A percentile compares a stretch with the other conserved stretches of the same genome.
These are phyloP conservation scores for Plasmodium knowlesi DNA, from an alignment of 169 alveolate genomes.

Conservation along the genomic window DNA sequence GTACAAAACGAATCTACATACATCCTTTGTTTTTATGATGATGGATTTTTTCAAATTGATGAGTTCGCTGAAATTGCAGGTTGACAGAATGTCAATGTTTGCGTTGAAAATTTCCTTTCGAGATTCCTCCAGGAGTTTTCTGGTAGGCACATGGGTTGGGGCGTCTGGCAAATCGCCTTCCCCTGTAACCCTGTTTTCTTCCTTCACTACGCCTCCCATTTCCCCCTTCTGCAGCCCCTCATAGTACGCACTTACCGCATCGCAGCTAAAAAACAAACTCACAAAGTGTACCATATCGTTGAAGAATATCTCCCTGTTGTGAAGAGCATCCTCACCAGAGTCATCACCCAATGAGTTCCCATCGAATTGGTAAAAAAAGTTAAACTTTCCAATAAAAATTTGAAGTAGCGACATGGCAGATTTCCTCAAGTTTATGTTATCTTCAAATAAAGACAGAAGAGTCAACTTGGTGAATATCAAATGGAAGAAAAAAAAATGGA, in stretches of 20 bases:
- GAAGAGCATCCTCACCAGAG: not conserved
- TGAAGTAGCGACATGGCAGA: constrained; percentile 64
- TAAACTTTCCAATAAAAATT: constrained; percentile 50
- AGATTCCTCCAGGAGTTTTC: not conserved
- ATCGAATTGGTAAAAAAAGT: constrained; percentile 23
- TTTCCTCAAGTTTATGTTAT: constrained; percentile 54
- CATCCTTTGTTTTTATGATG: constrained; percentile 48
- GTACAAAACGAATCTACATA: constrained; percentile 43
- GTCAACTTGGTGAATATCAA: constrained; percentile 44
- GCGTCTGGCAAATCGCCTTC: not conserved
- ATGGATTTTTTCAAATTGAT: constrained; percentile 58
- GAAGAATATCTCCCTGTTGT: not conserved
- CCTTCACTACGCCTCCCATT: not conserved
- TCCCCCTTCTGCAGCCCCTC: not conserved
- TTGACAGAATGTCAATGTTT: constrained; percentile 37
- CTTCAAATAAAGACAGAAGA: constrained; percentile 49
- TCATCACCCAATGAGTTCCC: not conserved
- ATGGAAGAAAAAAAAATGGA: constrained; percentile 33
- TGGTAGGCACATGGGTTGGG: not conserved
- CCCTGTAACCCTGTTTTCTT: no score
- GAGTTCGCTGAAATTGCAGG: constrained; percentile 61
- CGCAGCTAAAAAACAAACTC: constrained; percentile 27
- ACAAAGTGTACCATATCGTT: constrained; percentile 3
- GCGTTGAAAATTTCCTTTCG: constrained; percentile 25
- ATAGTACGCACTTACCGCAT: constrained; percentile 35